These are phyloP conservation scores for Silene uniflora DNA, from an alignment of 148 eudicot species.

Conservation along the genomic window DNA sequence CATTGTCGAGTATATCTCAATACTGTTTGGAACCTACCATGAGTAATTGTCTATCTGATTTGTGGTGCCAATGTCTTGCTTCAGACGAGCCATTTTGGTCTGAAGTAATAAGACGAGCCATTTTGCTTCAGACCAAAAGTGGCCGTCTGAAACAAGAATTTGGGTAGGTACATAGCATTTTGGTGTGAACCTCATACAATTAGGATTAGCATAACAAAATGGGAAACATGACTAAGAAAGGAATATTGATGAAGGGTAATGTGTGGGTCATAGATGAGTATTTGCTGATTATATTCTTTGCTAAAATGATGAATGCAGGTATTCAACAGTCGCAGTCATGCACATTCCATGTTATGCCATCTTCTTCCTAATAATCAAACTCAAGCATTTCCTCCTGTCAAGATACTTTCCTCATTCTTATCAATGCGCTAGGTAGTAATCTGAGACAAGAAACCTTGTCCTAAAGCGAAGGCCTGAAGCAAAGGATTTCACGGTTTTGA, in stretches of 20 bases:
- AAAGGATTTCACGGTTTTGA: slow-evolving; percentile 16
- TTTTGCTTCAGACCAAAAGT: too few species aligned
- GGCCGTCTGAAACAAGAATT: too few species aligned
- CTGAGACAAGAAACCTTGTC: background rate
- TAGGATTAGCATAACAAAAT: too few species aligned
- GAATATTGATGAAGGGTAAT: background rate
- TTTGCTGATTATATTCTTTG: slow-evolving; percentile 15
- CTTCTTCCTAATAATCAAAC: slow-evolving; percentile 58
- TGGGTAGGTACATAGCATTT: background rate
- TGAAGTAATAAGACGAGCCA: too few species aligned
- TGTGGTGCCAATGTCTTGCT: too few species aligned
- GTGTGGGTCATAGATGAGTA: background rate
- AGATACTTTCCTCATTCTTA: slow-evolving; percentile 62
- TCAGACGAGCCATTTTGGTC: too few species aligned
- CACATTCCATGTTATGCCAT: slow-evolving; percentile 83
- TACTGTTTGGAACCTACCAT: background rate
- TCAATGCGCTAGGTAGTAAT: slow-evolving; percentile 32
- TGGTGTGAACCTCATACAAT: background rate
- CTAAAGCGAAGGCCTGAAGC: background rate
- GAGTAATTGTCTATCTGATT: background rate
- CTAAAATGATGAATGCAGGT: slow-evolving; percentile 42
- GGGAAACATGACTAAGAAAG: slow-evolving; percentile 13
- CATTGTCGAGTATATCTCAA: background rate
- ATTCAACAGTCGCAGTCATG: slow-evolving; percentile 66
- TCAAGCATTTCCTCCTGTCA: slow-evolving; percentile 54